Conservation (phyloP, 495 filamentous ascomycete species). For the Podospora pseudoanserina region DNA sequence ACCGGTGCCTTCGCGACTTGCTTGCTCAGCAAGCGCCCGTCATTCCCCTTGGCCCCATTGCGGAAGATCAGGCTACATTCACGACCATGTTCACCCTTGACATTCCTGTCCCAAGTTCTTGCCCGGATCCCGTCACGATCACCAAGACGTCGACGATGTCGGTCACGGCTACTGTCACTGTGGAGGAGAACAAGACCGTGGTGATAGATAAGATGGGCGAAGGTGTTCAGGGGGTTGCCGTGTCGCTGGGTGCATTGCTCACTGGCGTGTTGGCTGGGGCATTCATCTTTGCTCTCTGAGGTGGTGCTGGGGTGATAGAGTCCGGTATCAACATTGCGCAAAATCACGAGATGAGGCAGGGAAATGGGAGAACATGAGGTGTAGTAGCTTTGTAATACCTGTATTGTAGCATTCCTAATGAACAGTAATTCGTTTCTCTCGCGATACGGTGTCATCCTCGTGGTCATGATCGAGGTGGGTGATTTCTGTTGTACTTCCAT, state of each 20-base stretch:
- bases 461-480: background rate
- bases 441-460: background rate
- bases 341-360: background rate
- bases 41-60: background rate
- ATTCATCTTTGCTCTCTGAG: background rate
- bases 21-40: background rate
- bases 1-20: background rate
- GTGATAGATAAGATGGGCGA: background rate
- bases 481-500: conserved; percentile 12
- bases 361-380: background rate
- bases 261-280: background rate
- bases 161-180: background rate
- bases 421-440: background rate
- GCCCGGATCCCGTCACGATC: background rate
- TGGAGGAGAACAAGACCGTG: background rate
- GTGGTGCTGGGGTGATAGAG: background rate
- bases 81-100: background rate
- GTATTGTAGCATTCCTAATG: background rate
- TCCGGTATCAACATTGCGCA: background rate
- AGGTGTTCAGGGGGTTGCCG: background rate
- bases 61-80: background rate
- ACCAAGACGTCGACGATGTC: background rate
- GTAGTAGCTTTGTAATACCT: background rate
- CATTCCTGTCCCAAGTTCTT: background rate
- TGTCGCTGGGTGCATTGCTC: background rate